Conservation (phyloP, 2,329 filamentous ascomycete genomes). For the Ophiosphaerella herpotricha region DNA sequence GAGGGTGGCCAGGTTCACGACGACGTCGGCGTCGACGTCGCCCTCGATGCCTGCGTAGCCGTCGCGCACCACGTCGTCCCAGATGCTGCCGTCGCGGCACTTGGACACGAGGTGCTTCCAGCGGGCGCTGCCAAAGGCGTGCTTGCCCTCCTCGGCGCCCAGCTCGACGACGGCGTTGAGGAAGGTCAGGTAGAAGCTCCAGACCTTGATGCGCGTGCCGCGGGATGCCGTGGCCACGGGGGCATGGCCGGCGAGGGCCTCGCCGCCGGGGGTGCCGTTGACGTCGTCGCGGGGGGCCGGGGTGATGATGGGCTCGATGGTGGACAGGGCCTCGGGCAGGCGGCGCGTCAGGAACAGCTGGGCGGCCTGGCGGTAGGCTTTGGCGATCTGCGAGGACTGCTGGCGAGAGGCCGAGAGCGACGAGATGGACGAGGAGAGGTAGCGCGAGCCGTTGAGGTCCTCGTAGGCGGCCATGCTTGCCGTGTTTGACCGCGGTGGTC, state of each 20-base stretch:
- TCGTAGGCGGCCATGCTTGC: conserved; percentile 40
- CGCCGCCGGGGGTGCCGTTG: conserved; percentile 20
- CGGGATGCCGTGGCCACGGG: conserved; percentile 80
- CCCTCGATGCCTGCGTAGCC: conserved; percentile 89
- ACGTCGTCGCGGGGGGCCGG: conserved; percentile 49
- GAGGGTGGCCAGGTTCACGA: conserved; percentile 88
- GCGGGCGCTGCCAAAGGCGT: conserved; percentile 80
- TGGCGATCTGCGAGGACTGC: conserved; percentile 75
- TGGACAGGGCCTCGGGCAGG: conserved; percentile 84
- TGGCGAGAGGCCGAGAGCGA: conserved; percentile 70
- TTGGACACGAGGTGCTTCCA: conserved; percentile 83
- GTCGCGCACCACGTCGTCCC: conserved; percentile 87
- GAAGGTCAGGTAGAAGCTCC: conserved; percentile 94
- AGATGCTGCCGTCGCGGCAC: conserved; percentile 87
- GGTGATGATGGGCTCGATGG: conserved; percentile 80
- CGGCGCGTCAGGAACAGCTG: conserved; percentile 94
- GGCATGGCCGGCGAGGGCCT: conserved; percentile 53
- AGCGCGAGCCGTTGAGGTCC: conserved; percentile 60
- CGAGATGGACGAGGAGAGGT: conserved; percentile 70
- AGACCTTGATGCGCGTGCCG: conserved; percentile 88
- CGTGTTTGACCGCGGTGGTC: too few species aligned
- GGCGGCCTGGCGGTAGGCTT: conserved; percentile 91
- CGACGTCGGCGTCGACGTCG: conserved; percentile 91
- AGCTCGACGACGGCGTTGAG: conserved; percentile 90
- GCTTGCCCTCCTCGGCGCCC: conserved; percentile 86